Conservation (phyloP, 306 rosid species). For the Malus domestica region DNA sequence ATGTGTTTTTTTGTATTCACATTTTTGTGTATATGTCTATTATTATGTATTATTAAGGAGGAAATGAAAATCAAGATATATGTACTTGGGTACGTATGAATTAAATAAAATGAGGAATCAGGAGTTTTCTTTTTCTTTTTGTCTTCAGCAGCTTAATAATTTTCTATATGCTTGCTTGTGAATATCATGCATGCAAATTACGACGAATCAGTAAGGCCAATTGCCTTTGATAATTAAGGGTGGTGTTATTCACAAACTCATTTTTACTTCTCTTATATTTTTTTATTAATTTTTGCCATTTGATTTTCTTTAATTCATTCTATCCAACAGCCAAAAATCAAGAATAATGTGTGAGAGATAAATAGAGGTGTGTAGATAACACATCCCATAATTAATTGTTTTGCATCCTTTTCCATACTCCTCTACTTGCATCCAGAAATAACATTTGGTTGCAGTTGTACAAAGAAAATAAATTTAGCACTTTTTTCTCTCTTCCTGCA, state of each 20-base stretch:
- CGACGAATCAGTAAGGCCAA: neutral
- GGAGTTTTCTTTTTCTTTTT: neutral
- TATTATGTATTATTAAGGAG: neutral
- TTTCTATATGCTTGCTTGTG: neutral
- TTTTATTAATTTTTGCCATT: too few species aligned
- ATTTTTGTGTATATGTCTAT: neutral
- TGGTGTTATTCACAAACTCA: too few species aligned
- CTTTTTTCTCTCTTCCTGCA: neutral
- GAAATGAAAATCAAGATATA: neutral
- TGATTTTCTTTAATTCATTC: too few species aligned
- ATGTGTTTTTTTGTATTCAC: neutral
- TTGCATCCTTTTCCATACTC: neutral
- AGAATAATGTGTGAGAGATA: too few species aligned
- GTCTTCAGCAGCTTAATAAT: neutral
- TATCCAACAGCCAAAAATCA: too few species aligned
- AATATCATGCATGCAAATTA: neutral
- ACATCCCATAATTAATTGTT: too few species aligned
- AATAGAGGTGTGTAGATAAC: too few species aligned
- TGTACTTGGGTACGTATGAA: neutral
- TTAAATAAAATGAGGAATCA: neutral
- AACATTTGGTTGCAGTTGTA: neutral
- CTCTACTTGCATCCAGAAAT: neutral
- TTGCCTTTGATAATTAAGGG: neutral
- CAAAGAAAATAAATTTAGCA: neutral
- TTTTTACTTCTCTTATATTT: too few species aligned